These are phyloP conservation scores for Plectosphaerella sp. DNA, from an alignment of 2,329 filamentous ascomycete genomes.

Conservation along the genomic window DNA sequence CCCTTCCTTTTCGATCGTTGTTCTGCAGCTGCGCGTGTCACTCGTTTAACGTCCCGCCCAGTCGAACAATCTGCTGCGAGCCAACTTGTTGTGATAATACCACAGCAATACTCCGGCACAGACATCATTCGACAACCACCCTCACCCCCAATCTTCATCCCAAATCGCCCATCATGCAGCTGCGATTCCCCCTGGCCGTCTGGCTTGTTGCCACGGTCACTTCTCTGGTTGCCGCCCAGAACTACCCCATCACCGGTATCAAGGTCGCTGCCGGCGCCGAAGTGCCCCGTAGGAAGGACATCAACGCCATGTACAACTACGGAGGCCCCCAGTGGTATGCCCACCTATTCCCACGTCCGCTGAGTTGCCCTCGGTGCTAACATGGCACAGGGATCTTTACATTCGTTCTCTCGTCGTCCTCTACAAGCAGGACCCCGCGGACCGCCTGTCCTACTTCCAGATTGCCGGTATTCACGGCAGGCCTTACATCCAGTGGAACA, in stretches of 20 bases:
- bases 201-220: background rate
- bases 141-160: background rate
- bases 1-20: no score
- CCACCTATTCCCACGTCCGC: background rate
- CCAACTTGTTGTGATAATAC: no score
- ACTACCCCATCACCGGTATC: slow-evolving; percentile 1
- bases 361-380: background rate
- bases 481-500: slow-evolving; percentile 38
- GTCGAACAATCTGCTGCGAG: no score
- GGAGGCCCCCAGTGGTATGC: slow-evolving; percentile 1
- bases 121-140: no score
- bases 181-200: slow-evolving; percentile 2
- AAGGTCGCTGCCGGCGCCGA: background rate
- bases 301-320: slow-evolving; percentile 1
- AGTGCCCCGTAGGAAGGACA: slow-evolving; percentile 1
- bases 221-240: background rate
- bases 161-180: slow-evolving; percentile 9
- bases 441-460: slow-evolving; percentile 42
- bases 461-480: slow-evolving; percentile 42
- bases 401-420: slow-evolving; percentile 1
- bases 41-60: no score
- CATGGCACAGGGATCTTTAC: slow-evolving; percentile 1
- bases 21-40: no score
- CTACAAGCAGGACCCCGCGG: background rate
- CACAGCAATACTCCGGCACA: no score